Conservation (phyloP, 768 basidiomycete genomes). For the Lyophyllum semitale region DNA sequence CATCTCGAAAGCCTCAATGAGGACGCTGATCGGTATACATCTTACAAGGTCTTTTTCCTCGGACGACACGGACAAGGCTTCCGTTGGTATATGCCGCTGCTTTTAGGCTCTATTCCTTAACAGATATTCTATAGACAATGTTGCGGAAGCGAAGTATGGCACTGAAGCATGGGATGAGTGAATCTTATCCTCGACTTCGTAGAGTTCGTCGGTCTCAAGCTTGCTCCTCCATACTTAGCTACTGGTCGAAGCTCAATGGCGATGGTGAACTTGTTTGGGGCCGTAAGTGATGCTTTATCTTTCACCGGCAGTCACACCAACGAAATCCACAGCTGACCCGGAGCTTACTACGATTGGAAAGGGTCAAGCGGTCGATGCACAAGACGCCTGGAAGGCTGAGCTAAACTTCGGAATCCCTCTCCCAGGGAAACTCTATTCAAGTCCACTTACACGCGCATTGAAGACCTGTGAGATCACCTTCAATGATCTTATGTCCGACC, state of each 20-base stretch:
- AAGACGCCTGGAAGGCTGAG: slow-evolving; percentile 52
- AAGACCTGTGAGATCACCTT: slow-evolving; percentile 60
- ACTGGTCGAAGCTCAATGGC: slow-evolving; percentile 65
- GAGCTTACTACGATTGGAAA: slow-evolving; percentile 61
- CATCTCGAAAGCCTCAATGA: slow-evolving; percentile 48
- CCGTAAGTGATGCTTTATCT: slow-evolving; percentile 44
- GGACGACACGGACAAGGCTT: slow-evolving; percentile 75
- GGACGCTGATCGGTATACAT: slow-evolving; percentile 31
- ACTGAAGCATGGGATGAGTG: slow-evolving; percentile 64
- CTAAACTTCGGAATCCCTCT: slow-evolving; percentile 43
- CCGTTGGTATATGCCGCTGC: slow-evolving; percentile 46
- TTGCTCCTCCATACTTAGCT: slow-evolving; percentile 30
- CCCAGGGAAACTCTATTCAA: slow-evolving; percentile 60
- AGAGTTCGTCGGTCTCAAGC: not conserved
- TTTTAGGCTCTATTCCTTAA: not conserved
- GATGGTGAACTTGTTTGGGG: slow-evolving; percentile 76
- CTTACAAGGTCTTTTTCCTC: slow-evolving; percentile 67
- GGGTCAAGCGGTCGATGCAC: slow-evolving; percentile 51
- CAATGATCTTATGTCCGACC: slow-evolving; percentile 29
- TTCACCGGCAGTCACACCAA: not conserved
- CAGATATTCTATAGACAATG: slow-evolving; percentile 55
- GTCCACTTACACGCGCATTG: slow-evolving; percentile 65
- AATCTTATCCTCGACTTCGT: slow-evolving; percentile 15
- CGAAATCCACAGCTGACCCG: slow-evolving; percentile 57
- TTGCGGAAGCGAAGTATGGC: slow-evolving; percentile 61